Conservation (phyloP, 2,329 filamentous ascomycete species). For the Aspergillus nomiae region DNA sequence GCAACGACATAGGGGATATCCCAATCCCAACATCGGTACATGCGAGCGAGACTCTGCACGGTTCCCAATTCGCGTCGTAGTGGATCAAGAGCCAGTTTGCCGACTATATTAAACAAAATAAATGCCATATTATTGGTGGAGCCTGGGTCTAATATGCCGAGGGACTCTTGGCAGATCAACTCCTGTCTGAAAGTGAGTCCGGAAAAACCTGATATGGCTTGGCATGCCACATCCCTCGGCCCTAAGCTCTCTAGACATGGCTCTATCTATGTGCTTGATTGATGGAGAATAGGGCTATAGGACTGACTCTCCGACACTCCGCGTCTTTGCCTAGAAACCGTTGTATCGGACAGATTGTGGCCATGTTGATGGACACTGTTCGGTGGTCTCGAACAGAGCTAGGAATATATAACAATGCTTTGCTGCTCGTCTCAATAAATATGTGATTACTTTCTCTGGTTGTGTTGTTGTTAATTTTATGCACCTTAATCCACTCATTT, state of each 20-base stretch:
- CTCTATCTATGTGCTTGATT: background rate
- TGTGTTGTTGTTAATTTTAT: background rate
- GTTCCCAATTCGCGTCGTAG: background rate
- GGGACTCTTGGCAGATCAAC: background rate
- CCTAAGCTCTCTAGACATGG: too few relatives aligned
- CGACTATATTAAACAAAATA: background rate
- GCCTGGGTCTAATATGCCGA: background rate
- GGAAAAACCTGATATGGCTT: background rate
- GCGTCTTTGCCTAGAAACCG: background rate
- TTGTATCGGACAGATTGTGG: background rate
- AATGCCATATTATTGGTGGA: background rate
- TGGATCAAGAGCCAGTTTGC: background rate
- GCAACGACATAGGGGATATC: too few relatives aligned
- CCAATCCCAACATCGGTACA: background rate
- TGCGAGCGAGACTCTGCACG: background rate
- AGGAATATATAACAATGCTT: background rate
- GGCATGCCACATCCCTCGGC: background rate
- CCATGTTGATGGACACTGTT: background rate
- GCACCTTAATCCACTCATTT: background rate
- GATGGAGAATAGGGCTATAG: background rate
- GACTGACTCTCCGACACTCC: background rate
- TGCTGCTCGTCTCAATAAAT: background rate
- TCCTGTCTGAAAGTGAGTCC: slow-evolving; percentile 1
- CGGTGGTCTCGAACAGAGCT: too few relatives aligned
- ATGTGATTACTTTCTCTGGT: background rate